A percentile compares a stretch with the other conserved stretches of the same genome.
Conservation (phyloP, 2,329 filamentous ascomycete species). For the Trichoderma polysporum region DNA sequence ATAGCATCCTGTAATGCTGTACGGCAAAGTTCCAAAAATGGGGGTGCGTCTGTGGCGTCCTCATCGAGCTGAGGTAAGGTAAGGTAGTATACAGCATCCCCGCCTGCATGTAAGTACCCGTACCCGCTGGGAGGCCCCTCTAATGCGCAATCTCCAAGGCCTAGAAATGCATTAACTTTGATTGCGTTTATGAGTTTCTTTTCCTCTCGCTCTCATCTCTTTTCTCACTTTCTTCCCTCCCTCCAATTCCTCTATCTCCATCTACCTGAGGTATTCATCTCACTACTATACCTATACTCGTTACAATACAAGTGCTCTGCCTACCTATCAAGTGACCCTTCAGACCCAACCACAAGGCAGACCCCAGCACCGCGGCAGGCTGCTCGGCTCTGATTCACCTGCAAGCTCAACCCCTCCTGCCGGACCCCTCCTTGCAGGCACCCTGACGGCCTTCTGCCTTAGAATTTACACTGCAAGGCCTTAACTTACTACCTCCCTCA, state of each 20-base stretch:
- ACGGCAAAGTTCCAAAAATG: neutral
- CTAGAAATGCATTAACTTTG: neutral
- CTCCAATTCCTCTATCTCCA: neutral
- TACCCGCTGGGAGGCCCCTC: neutral
- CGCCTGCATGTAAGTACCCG: conserved; percentile 12
- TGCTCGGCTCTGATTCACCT: conserved; percentile 9
- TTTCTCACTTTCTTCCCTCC: neutral
- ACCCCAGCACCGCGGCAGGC: neutral
- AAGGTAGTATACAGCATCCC: neutral
- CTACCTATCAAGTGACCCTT: neutral
- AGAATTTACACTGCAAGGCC: neutral
- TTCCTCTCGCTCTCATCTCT: neutral
- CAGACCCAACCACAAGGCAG: conserved; percentile 1
- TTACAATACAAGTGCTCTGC: neutral
- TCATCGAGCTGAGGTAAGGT: neutral
- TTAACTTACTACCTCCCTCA: neutral
- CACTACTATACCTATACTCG: neutral
- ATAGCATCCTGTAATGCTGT: neutral
- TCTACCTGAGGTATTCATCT: too few species aligned
- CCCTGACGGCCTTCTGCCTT: conserved; percentile 11
- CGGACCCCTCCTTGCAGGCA: neutral
- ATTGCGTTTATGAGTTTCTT: neutral
- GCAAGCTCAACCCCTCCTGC: conserved; percentile 14
- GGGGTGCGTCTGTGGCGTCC: neutral
- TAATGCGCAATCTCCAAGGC: neutral